Evolutionary conservation across 768 basidiomycete genomes (phyloP).

Genomic region (Hemileccinum rubropunctum): DNA sequence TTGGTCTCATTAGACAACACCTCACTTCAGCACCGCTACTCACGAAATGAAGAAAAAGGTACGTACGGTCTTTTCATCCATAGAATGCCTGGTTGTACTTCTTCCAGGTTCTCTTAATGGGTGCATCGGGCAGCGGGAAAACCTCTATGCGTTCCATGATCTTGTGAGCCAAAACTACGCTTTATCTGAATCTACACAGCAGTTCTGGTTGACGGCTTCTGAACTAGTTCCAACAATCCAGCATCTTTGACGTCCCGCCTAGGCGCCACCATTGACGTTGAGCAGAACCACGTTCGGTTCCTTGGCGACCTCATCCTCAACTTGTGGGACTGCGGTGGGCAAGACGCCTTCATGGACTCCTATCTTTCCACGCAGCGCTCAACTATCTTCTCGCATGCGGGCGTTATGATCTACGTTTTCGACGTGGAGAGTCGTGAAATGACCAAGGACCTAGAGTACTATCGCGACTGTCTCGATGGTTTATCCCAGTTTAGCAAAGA

Average conservation of each 20-base stretch:
- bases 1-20: too few relatives aligned
- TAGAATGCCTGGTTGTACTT: background rate
- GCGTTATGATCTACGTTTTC: slow-evolving; percentile 98
- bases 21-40: background rate
- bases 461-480: slow-evolving; percentile 85
- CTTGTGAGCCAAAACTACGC: slow-evolving; percentile 60
- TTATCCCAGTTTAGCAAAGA: slow-evolving; percentile 75
- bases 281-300: slow-evolving; percentile 96
- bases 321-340: slow-evolving; percentile 98
- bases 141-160: slow-evolving; percentile 99
- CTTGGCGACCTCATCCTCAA: slow-evolving; percentile 95
- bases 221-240: slow-evolving; percentile 82
- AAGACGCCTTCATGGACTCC: slow-evolving; percentile 97
- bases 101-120: slow-evolving; percentile 91
- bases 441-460: slow-evolving; percentile 86
- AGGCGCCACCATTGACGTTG: slow-evolving; percentile 97
- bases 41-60: slow-evolving; percentile 34
- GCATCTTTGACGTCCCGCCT: slow-evolving; percentile 88
- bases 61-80: background rate
- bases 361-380: slow-evolving; percentile 89
- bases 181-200: slow-evolving; percentile 1
- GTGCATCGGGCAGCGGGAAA: slow-evolving; percentile 90
- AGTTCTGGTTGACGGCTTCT: slow-evolving; percentile 8
- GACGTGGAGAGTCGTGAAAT: slow-evolving; percentile 88
- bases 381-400: slow-evolving; percentile 96